Conservation (phyloP, 768 basidiomycete species). For the Tulasnella sp. region DNA sequence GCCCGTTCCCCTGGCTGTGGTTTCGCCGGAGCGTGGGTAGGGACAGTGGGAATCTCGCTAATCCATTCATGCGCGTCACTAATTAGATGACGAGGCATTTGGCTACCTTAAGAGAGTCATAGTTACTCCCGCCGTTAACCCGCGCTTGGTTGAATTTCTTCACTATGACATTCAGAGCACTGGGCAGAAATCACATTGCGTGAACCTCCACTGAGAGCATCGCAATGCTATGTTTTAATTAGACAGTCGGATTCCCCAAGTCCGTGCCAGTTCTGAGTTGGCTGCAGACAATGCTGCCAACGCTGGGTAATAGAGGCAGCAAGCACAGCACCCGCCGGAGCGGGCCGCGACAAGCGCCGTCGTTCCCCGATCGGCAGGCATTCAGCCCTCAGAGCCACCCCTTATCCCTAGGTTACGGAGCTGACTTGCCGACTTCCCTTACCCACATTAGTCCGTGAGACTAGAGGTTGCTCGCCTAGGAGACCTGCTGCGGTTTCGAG, state of each 20-base stretch:
- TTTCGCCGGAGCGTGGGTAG: constrained; percentile 5
- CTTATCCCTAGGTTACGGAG: constrained; percentile 72
- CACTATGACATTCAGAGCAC: constrained; percentile 75
- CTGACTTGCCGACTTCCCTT: constrained; percentile 74
- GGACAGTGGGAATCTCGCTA: constrained; percentile 11
- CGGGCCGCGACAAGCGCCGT: constrained; percentile 50
- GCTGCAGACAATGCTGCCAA: constrained; percentile 55
- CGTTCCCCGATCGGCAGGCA: constrained; percentile 62
- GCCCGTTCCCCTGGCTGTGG: constrained; percentile 10
- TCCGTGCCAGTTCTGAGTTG: constrained; percentile 67
- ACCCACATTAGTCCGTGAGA: constrained; percentile 68
- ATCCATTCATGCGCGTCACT: constrained; percentile 11
- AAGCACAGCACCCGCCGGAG: constrained; percentile 38
- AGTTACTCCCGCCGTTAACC: constrained; percentile 72
- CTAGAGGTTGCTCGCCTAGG: constrained; percentile 75
- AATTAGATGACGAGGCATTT: constrained; percentile 45
- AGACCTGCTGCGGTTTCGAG: constrained; percentile 73
- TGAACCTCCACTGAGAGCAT: constrained; percentile 67
- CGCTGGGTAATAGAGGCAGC: constrained; percentile 34
- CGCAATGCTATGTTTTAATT: constrained; percentile 77
- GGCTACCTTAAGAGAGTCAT: constrained; percentile 78
- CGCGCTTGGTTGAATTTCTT: constrained; percentile 71
- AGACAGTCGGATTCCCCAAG: constrained; percentile 76
- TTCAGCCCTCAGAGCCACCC: constrained; percentile 73
- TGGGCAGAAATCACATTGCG: constrained; percentile 75